Evolutionary conservation across 75 land plant genomes (phyloP), one percentile per base, ranked within the genome.

Genomic region (Sequoiadendron giganteum): DNA sequence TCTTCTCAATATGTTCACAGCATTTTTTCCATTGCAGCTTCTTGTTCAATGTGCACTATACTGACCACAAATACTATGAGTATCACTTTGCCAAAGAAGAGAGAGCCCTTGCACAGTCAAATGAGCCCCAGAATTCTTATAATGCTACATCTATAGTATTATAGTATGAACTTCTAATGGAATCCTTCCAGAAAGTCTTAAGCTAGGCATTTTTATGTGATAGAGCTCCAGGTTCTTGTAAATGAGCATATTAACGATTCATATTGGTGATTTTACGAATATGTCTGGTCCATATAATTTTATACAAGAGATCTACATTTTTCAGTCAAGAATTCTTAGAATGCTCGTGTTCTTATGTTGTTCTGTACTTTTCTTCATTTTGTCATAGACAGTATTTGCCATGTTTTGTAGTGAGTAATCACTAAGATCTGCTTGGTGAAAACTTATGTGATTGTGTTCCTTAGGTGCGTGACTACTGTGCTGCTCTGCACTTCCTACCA

Each of bases 1-100:
- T 43, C 83, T 48, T 48, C 49, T 0, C 49, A 0, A 75, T 75
- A 80, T 91, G 16, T 11, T 48, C 72, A 49, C 21, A 58, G 21
- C 10, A 9, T 68, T 56, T 2, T 86, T 36, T 85, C 8, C 36
- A 80, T 78, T 86, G 88, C 91, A 98, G 99, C 86, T 98, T 98
- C 87, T 90, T 98, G 39, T 98, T 96, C 83, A 96, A 98, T 90
- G 87, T 89, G 40, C 86, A 92, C 58, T 95, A 96, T 91, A 61
- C 96, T 48, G 96, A 98, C 21, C 96, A 97, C 88, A 97, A 97
- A 82, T 98, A 98, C 79, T 97, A 98, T 87, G 94, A 96, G 93
- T 98, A 94, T 89, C 93, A 92, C 76, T 92, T 98, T 84, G 85
- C 84, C 87, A 95, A 98, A 87, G 95, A 95, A 90, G 99, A 98